Percentiles rank a stretch among this genome's conserved stretches.
Evolutionary conservation across 768 basidiomycete species (phyloP).

Genomic region (Mycena rebaudengoi): DNA sequence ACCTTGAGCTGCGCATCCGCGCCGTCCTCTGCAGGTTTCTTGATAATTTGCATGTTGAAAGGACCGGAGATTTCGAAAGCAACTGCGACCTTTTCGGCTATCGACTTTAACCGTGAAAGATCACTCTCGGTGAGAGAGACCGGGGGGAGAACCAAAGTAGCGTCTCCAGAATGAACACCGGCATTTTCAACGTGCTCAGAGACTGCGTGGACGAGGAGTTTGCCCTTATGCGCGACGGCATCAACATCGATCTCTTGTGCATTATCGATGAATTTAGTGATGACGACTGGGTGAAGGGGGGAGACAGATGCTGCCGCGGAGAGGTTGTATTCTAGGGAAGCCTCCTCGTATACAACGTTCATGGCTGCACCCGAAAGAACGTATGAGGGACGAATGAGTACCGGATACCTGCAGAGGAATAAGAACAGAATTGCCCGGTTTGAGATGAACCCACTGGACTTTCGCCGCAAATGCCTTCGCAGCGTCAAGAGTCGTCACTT

Average conservation of each 20-base stretch:
- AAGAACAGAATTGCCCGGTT: neutral
- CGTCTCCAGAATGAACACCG: conserved; percentile 98
- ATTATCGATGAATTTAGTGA: conserved; percentile 98
- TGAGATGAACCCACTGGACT: conserved; percentile 65
- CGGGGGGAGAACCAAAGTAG: conserved; percentile 96
- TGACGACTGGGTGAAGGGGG: conserved; percentile 95
- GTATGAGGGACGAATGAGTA: conserved; percentile 97
- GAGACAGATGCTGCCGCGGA: conserved; percentile 98
- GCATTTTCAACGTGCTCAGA: conserved; percentile 99
- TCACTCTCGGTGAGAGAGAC: conserved; percentile 80
- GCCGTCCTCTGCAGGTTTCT: conserved; percentile 65
- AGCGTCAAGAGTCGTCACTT: conserved; percentile 86
- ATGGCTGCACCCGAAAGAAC: conserved; percentile 99
- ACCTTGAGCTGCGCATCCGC: conserved; percentile 85
- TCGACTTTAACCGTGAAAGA: conserved; percentile 88
- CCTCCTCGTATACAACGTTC: conserved; percentile 97
- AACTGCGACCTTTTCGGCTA: conserved; percentile 92
- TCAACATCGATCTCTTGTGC: conserved; percentile 99
- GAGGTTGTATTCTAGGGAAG: conserved; percentile 88
- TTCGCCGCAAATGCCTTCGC: conserved; percentile 91
- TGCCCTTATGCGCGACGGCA: conserved; percentile 93
- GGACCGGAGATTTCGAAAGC: conserved; percentile 98
- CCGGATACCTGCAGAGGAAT: conserved; percentile 75
- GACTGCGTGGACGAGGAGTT: conserved; percentile 92
- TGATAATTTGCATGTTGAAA: conserved; percentile 99